Percentiles rank a stretch among this genome's conserved stretches.
phyloP scores from a whole-genome alignment of 78 protist genomes.

The Polysphondylium violaceum region DNA sequence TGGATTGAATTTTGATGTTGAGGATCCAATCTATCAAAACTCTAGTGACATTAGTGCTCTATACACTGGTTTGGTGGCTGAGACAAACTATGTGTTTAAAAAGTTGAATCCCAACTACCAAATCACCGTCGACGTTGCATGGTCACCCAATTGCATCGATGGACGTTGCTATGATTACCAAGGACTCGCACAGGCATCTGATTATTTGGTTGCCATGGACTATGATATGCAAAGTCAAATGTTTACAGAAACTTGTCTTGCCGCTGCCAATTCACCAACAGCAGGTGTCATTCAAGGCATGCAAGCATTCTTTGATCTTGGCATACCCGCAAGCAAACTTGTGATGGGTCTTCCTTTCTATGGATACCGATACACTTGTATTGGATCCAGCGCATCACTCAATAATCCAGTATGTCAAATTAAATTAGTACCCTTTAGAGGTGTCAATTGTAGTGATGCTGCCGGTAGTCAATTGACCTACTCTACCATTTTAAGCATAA shows the following conservation, averaged over 20 bases:
- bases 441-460: constrained; percentile 61
- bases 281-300: constrained; percentile 46
- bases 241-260: constrained; percentile 49
- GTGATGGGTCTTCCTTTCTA: constrained; percentile 88
- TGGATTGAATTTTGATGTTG: constrained; percentile 80
- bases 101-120: constrained; percentile 50
- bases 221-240: constrained; percentile 83
- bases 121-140: constrained; percentile 83
- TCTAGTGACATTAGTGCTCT: not conserved
- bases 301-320: constrained; percentile 36
- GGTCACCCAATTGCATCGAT: constrained; percentile 84
- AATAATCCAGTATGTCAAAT: constrained; percentile 18
- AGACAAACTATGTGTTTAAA: constrained; percentile 52
- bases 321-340: constrained; percentile 31
- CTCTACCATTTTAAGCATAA: not conserved
- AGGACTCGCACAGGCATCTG: constrained; percentile 71
- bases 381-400: not conserved
- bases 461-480: constrained; percentile 80
- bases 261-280: constrained; percentile 76
- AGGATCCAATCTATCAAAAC: constrained; percentile 21
- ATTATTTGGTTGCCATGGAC: constrained; percentile 81
- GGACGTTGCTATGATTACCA: constrained; percentile 77
- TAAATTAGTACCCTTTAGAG: constrained; percentile 12
- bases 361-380: constrained; percentile 53
- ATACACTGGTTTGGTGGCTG: constrained; percentile 48